Evolutionary conservation across 2,329 filamentous ascomycete genomes (phyloP), one percentile per base, ranked within the genome.

Genomic region (Raffaelea albimanens): DNA sequence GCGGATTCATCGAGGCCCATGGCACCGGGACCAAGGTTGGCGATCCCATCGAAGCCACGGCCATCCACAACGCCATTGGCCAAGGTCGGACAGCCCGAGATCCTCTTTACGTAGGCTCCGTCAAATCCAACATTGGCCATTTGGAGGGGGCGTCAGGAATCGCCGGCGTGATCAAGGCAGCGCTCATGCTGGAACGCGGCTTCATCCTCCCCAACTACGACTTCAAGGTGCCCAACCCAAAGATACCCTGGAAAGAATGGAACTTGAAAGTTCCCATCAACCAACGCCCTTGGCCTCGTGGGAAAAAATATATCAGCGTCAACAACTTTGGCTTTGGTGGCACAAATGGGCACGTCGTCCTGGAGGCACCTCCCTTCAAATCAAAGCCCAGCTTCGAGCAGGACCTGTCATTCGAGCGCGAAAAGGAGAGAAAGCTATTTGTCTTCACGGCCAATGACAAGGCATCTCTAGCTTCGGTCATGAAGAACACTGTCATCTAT

Each of bases 21-120:
- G 75, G 75, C 18, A 78, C 76, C 0, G 76, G 75, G 7, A 80
- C 76, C 18, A 64, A 61, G 25, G 65, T 66, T 4, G 77, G 77
- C 2, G 76, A 80, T 50, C 74, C 75, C 0, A 68, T 72, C n/a
- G 76, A 80, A 52, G 67, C 67, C 0, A 54, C 52, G 1, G 71
- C 67, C n/a, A 64, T 74, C 21, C 53, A 61, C n/a, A 52, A 53
- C 4, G 60, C 61, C 11, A 58, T 69, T 22, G 59, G 60, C 9
- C 49, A 49, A 9, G 55, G 56, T 20, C 58, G 61, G 11, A 53
- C 57, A 1, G 25, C 45, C 10, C 47, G 54, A 2, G 54, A 60
- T 7, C 59, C 58, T 0, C 53, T 65, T 4, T 60, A 59, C 46
- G 60, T 65, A 7, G 65, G 64, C 8, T 63, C 62, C 1, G 56